Evolutionary conservation across 2,329 filamentous ascomycete species (phyloP).

Genomic region (Calonectria pseudoturangicola): DNA sequence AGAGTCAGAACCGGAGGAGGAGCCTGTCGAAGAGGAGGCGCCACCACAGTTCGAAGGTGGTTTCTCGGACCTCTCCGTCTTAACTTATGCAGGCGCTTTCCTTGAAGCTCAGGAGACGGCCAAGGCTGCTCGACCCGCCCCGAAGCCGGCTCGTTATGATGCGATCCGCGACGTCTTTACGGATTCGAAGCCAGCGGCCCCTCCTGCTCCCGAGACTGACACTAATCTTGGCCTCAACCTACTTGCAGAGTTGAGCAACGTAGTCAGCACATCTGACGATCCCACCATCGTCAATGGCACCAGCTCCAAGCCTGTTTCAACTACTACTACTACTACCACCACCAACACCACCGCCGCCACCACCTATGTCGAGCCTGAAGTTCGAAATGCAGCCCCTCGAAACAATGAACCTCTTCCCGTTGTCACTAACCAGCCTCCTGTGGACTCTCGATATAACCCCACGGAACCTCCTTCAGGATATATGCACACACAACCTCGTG

Average conservation of each 20-base stretch:
- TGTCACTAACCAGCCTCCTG: slow-evolving; percentile 48
- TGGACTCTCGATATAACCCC: slow-evolving; percentile 51
- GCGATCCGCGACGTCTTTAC: slow-evolving; percentile 66
- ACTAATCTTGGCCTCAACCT: slow-evolving; percentile 56
- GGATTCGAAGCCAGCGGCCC: slow-evolving; percentile 57
- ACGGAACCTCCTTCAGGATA: slow-evolving; percentile 53
- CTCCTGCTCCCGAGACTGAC: slow-evolving; percentile 52
- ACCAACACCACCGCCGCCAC: too few relatives aligned
- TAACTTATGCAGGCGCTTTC: slow-evolving; percentile 58
- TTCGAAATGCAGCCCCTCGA: slow-evolving; percentile 49
- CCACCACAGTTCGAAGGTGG: slow-evolving; percentile 50
- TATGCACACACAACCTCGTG: slow-evolving; percentile 51
- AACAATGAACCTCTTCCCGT: slow-evolving; percentile 50
- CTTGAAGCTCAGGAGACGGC: slow-evolving; percentile 55
- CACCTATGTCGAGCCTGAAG: slow-evolving; percentile 33
- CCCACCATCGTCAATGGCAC: slow-evolving; percentile 41
- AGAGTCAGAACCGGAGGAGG: slow-evolving; percentile 54
- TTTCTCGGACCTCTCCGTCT: slow-evolving; percentile 56
- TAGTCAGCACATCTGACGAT: slow-evolving; percentile 54
- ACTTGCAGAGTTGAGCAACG: slow-evolving; percentile 60
- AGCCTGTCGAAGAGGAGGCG: slow-evolving; percentile 49
- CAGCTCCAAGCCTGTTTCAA: slow-evolving; percentile 16
- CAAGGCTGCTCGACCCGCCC: slow-evolving; percentile 51
- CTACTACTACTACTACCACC: not conserved
- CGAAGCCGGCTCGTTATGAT: slow-evolving; percentile 60